Base-by-base conservation (phyloP, 352 stramenopile species). In the Phytophthora pini region DNA sequence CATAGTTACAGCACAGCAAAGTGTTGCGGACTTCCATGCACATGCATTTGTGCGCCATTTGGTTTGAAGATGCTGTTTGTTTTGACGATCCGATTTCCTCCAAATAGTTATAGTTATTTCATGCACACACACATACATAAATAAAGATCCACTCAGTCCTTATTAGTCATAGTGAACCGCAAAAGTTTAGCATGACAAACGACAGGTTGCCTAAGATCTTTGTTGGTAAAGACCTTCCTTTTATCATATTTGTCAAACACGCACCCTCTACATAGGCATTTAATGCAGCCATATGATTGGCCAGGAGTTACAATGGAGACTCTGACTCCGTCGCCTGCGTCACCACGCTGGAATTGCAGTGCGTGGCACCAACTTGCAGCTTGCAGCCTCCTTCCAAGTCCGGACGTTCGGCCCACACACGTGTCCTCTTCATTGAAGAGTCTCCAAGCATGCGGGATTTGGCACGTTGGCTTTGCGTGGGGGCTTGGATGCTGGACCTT, bases 251-350 rank as follows among this genome's bases (percentile, higher is more conserved):
- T 63, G 32, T 63, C 45, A 56, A 60, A 60, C 31, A 20, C 9
- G 20, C 22, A 22, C 12, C 22, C 34, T 56, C 49, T 45, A 13
- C 4, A 45, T 22, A 45, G 5, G 7, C 5, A 56, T 56, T 9
- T 3, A 20, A 29, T 45, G 20, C 10, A 4, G 52, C 3, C 1
- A 24, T 24, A 27, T 66, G 58, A 66, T 66, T 66, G 58, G 58
- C 27, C 56, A 58, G 47, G 20, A 46, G 29, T 26, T 31, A 53
- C 40, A 3, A 54, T 10, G 6, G 22, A 34, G 53, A 13, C 51
- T 55, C 59, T 12, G 3, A 36, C 31, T 36, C 31, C 31, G 59
- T 68, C 60, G 60, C 43, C 60, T 11, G 17, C 52, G 60, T 68
- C 60, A 60, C 54, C 27, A 36, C 5, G 41, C 22, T 17, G 32